Evolutionary conservation across 495 filamentous ascomycete species (phyloP), one percentile per base, ranked within the genome.

Genomic region (Cryomyces antarcticus): DNA sequence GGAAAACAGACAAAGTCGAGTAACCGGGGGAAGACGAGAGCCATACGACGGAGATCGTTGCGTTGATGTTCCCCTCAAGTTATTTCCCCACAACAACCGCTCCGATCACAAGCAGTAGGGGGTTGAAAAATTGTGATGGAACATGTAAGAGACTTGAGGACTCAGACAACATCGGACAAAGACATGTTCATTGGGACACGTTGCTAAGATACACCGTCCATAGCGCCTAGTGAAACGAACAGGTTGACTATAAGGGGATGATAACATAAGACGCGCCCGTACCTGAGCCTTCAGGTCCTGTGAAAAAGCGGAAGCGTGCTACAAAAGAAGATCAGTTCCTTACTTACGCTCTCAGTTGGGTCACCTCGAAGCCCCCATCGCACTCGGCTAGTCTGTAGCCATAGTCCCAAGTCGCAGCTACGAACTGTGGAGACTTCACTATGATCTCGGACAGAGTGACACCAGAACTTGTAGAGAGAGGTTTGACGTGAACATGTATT

Each of bases 391-490:
- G 67, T 39, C 76, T 66, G 49, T 84, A 78, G 31, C 74, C 69
- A 60, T 95, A 96, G 39, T 75, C 71, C 89, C 89, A 97, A 46
- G 77, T 64, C 11, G 87, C 83, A 48, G 80, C 75, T 13, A 68
- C 60, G 58, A 97, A 97, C 57, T 97, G 89, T 29, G 89, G 92
- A 34, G 84, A 93, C 45, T 74, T 73, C 36, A 97, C 87, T 41
- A 85, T 68, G 44, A 93, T 78, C 63, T 80, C 76, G 43, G 63
- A 67, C 39, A 75, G 59, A 31, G 69, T 62, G 9, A 75, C 67
- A 33, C 73, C 76, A 24, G 62, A 56, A 51, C 65, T 70, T 34
- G 68, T 71, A 53, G 47, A 62, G 17, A 73, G 55, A 38, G 67
- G 61, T 50, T 79, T 70, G 13, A 88, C 80, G 47, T 84, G 61